Evolutionary conservation across 768 basidiomycete species (phyloP).

Genomic region (Rhodocollybia butyracea): DNA sequence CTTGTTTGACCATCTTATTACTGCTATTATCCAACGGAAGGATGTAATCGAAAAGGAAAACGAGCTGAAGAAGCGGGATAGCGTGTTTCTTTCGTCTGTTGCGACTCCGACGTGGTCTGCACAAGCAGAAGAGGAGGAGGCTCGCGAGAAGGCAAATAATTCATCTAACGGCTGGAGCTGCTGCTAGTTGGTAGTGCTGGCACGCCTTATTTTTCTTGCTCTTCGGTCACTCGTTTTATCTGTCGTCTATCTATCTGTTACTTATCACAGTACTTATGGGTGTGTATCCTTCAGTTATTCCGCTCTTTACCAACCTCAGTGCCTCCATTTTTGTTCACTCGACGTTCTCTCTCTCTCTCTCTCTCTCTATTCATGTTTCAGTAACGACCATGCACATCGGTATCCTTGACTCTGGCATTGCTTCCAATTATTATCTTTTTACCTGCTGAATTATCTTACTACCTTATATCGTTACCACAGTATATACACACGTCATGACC

Average conservation of each 20-base stretch:
- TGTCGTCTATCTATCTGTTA: constrained; percentile 15
- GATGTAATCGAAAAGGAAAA: constrained; percentile 82
- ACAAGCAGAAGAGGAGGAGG: constrained; percentile 79
- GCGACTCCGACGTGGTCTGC: constrained; percentile 73
- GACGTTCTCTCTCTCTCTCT: constrained; percentile 12
- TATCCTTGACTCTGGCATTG: constrained; percentile 9
- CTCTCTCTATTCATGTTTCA: constrained; percentile 18
- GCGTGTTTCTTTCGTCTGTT: constrained; percentile 68
- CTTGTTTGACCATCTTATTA: constrained; percentile 78
- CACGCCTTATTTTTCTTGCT: constrained; percentile 4
- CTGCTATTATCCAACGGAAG: constrained; percentile 74
- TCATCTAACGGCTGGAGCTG: constrained; percentile 61
- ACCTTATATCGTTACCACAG: constrained; percentile 40
- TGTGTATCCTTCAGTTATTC: constrained; percentile 9
- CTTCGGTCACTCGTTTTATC: constrained; percentile 14
- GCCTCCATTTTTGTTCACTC: constrained; percentile 26
- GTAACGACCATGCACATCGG: constrained; percentile 15
- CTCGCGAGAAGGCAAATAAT: constrained; percentile 49
- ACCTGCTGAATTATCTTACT: constrained; percentile 30
- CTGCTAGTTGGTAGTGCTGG: constrained; percentile 45
- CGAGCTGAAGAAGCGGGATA: constrained; percentile 76
- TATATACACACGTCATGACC: constrained; percentile 35
- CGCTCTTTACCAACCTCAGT: constrained; percentile 19
- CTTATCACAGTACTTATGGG: constrained; percentile 11
- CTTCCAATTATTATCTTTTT: constrained; percentile 24